Evolutionary conservation across 75 land plant species (phyloP), one percentile per base, ranked within the genome.

Genomic region (Cryptomeria japonica): DNA sequence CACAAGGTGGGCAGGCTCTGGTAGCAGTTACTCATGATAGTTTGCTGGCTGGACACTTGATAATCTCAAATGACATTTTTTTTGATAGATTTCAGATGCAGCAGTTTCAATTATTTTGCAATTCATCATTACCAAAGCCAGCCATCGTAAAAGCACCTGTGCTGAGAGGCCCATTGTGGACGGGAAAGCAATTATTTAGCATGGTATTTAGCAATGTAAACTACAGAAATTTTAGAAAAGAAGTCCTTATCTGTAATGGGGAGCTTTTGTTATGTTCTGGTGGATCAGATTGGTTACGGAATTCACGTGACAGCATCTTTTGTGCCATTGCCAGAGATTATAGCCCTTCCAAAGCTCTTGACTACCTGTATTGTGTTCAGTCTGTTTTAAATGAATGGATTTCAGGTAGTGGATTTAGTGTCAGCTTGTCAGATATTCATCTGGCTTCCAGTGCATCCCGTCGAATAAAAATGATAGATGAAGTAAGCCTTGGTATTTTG

Each of bases 21-120:
- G 87, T 98, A 37, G 94, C 96, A 32, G 88, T 97, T 46, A 91
- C 94, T 79, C 96, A 98, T 72, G 99, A 98, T 91, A 95, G 96
- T 70, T 86, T 98, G 47, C 92, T 94, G 64, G 98, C 96, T 41
- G 94, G 93, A 34, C 64, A 93, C 87, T 86, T 96, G 73, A 41
- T 97, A 18, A 87, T 90, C 31, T 88, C 87, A 13, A 89, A 83
- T 32, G 87, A 90, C 6, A 79, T 89, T n/a, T 88, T 94, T 15
- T 84, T 97, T 83, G 89, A 90, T 51, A 92, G 90, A 72, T 90
- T 73, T 84, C 88, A 94, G 55, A 93, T 96, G 86, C 95, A 96
- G 79, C 99, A 97, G 95, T 78, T 98, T 89, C 87, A 83, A 72
- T 91, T 98, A 93, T 92, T 93, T 41, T 90, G 91, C 88, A 86